These are phyloP conservation scores for Gnaphalium uliginosum DNA, from an alignment of 129 eudicot species.

Conservation along the genomic window DNA sequence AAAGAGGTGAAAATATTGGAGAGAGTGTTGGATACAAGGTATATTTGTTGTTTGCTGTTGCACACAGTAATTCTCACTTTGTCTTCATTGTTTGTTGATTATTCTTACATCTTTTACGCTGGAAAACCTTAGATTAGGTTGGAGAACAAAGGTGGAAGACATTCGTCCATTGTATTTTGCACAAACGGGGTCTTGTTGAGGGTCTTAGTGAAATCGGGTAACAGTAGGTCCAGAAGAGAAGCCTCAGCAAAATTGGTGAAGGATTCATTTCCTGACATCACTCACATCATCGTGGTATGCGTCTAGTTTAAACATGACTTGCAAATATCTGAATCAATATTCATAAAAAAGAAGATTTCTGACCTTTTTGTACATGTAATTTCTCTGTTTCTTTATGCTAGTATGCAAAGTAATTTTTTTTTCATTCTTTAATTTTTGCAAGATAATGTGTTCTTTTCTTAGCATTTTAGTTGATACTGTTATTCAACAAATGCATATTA, in stretches of 20 bases:
- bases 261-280: slow-evolving; percentile 56
- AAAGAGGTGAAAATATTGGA: slow-evolving; percentile 92
- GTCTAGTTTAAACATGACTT: slow-evolving; percentile 6
- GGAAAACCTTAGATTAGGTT: slow-evolving; percentile 67
- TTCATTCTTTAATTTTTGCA: not conserved
- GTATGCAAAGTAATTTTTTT: not conserved
- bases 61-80: slow-evolving; percentile 1
- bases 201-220: slow-evolving; percentile 64
- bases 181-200: slow-evolving; percentile 92
- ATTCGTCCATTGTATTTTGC: slow-evolving; percentile 86
- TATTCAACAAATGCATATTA: not conserved
- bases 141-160: slow-evolving; percentile 92
- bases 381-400: slow-evolving; percentile 6
- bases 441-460: not conserved
- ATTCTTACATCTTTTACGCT: slow-evolving; percentile 11
- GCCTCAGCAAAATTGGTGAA: slow-evolving; percentile 36
- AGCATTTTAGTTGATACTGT: slow-evolving; percentile 1
- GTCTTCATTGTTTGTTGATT: slow-evolving; percentile 7
- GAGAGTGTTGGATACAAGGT: slow-evolving; percentile 97
- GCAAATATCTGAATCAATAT: not conserved
- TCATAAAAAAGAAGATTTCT: not conserved
- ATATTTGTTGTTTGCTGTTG: not conserved
- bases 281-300: slow-evolving; percentile 93
- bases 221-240: slow-evolving; percentile 35
- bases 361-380: not conserved